Evolutionary conservation across 1,139 yeast species (phyloP), one percentile per base, ranked within the genome.

Genomic region (Taiozyma sp.): DNA sequence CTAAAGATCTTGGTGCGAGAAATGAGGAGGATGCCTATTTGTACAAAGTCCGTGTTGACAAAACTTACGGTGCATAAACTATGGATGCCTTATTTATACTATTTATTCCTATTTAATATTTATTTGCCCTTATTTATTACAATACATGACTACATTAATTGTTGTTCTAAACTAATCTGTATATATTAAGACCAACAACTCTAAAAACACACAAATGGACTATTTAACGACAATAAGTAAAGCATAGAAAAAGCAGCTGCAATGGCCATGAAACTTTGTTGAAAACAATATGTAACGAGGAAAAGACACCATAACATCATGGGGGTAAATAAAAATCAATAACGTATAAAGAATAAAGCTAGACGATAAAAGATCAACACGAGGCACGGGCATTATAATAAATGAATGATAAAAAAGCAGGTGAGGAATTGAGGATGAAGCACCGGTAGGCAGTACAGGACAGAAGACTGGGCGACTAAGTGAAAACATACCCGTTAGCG

Each of bases 1-100:
- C 89, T 63, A 79, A 75, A 66, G 87, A 80, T 55, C 75, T 87
- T 52, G 70, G 70, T 51, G 75, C 76, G 19, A 68, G 73, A 56
- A 63, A 63, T 44, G 74, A 71, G 28, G 54, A 56, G 24, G 62
- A 59, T 42, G 60, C 60, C 3, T 45, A 48, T 39, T 32, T 59
- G 42, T 58, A 57, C 43, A 48, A 51, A 27, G 57, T 57, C 19
- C 53, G 58, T 40, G 52, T 57, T 23, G 64, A 60, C 47, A 59
- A 57, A 50, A 51, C 59, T 5, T 58, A 51, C 10, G 41, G 41
- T 19, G 24, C 41, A 19, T 38, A 12, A 19, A 30, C 34, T 30
- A 1, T 13, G n/a, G 8, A 14, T 12, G 13, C 34, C 14, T 30
- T 40, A 40, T 40, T 40, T 40, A 40, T 40, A 10, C 23, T 40